Evolutionary conservation across 75 land plant species (phyloP).

Genomic region (Picea sitchensis): DNA sequence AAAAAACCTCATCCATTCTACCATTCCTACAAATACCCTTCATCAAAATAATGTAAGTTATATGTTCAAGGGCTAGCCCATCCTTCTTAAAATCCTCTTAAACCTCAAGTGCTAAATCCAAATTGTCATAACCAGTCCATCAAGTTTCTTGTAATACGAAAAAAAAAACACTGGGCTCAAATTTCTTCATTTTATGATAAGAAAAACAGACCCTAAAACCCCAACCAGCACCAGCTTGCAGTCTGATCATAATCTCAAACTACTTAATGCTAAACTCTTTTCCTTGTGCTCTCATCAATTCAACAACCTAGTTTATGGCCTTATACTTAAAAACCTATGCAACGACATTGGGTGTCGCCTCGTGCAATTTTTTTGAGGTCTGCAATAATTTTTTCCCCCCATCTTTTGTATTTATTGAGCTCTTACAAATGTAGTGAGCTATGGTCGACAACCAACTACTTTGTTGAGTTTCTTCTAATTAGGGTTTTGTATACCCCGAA

Average conservation of each 20-base stretch:
- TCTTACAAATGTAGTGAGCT: too few relatives aligned
- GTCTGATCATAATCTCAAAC: slow-evolving; percentile 59
- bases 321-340: slow-evolving; percentile 1
- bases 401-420: too few relatives aligned
- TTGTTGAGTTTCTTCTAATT: too few relatives aligned
- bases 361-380: too few relatives aligned
- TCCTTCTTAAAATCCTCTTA: slow-evolving; percentile 47
- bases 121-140: slow-evolving; percentile 51
- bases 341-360: too few relatives aligned
- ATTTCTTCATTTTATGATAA: slow-evolving; percentile 58
- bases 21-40: slow-evolving; percentile 63
- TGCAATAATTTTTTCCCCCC: too few relatives aligned
- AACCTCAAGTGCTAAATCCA: slow-evolving; percentile 52
- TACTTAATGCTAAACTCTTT: slow-evolving; percentile 57
- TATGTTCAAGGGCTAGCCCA: slow-evolving; percentile 46
- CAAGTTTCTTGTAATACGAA: slow-evolving; percentile 50
- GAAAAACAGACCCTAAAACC: slow-evolving; percentile 43
- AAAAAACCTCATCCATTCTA: slow-evolving; percentile 35
- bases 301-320: slow-evolving; percentile 55
- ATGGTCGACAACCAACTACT: too few relatives aligned
- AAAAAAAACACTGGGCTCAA: slow-evolving; percentile 50
- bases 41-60: slow-evolving; percentile 57
- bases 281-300: slow-evolving; percentile 57
- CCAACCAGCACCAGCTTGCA: slow-evolving; percentile 47
- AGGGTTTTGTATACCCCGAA: too few relatives aligned